These are phyloP conservation scores for Boletus barrowsii DNA, from an alignment of 768 basidiomycete species.

Conservation along the genomic window DNA sequence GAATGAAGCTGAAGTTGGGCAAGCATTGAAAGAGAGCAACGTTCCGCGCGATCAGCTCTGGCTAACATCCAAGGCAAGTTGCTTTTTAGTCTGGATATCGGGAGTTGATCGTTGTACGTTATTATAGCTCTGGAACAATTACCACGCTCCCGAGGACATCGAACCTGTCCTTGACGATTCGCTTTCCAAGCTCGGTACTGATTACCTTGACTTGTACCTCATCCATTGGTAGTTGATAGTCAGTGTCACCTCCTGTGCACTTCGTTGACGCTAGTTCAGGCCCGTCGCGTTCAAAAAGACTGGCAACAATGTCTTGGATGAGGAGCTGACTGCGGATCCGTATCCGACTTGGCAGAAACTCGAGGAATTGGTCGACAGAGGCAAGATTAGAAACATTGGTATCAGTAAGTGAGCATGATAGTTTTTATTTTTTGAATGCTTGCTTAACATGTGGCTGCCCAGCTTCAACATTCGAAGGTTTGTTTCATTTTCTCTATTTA, in stretches of 20 bases:
- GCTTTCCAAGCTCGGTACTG: constrained; percentile 53
- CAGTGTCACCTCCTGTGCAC: neutral
- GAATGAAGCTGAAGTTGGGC: constrained; percentile 71
- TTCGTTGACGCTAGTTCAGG: constrained; percentile 34
- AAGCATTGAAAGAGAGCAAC: constrained; percentile 55
- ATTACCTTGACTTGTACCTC: constrained; percentile 78
- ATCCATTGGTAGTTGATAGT: constrained; percentile 62
- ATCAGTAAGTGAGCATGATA: constrained; percentile 64
- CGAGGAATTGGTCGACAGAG: constrained; percentile 73
- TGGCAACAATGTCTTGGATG: constrained; percentile 44
- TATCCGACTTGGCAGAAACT: constrained; percentile 81
- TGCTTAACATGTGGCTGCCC: neutral
- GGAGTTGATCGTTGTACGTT: neutral
- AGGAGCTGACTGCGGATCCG: constrained; percentile 61
- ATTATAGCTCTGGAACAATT: constrained; percentile 67
- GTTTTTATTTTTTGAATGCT: neutral
- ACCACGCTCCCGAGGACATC: constrained; percentile 72
- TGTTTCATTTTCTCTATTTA: neutral
- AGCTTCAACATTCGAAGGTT: constrained; percentile 61
- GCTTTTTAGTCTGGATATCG: neutral
- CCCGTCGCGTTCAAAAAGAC: constrained; percentile 66
- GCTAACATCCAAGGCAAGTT: constrained; percentile 56
- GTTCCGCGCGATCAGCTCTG: constrained; percentile 63
- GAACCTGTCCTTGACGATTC: constrained; percentile 67
- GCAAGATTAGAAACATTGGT: constrained; percentile 77